Conservation (phyloP, 2,329 filamentous ascomycete genomes). For the Trichoderma sp. region DNA sequence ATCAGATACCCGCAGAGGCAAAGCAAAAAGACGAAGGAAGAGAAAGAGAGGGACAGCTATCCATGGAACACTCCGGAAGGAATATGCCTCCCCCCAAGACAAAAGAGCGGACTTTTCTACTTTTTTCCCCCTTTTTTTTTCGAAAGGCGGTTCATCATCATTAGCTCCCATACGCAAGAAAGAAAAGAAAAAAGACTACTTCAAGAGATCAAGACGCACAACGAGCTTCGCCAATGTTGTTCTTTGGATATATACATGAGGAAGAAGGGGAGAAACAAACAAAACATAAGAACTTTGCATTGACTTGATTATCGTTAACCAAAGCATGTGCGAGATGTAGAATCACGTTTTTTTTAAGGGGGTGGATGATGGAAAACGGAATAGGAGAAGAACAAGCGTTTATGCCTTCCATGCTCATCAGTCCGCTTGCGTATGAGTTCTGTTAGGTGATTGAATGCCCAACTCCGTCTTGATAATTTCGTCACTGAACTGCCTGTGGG, state of each 20-base stretch:
- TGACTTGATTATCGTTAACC: not conserved
- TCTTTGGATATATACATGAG: slow-evolving; percentile 18
- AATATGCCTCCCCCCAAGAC: slow-evolving; percentile 3
- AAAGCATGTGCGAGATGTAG: slow-evolving; percentile 25
- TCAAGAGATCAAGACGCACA: no score
- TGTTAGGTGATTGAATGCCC: no score
- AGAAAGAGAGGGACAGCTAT: not conserved
- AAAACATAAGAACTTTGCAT: no score
- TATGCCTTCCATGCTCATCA: slow-evolving; percentile 16
- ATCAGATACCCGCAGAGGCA: slow-evolving; percentile 30
- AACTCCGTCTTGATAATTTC: no score
- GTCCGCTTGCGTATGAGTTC: not conserved
- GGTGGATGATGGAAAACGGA: slow-evolving; percentile 25
- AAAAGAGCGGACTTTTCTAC: not conserved
- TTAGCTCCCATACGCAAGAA: not conserved
- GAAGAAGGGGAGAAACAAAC: not conserved
- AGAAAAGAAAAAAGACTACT: not conserved
- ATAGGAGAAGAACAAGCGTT: slow-evolving; percentile 18
- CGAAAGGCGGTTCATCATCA: slow-evolving; percentile 6
- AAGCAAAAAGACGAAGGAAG: slow-evolving; percentile 22
- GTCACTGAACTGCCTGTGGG: no score
- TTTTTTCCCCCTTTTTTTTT: not conserved
- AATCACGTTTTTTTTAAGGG: not conserved
- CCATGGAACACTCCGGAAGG: not conserved
- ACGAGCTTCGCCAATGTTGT: not conserved